Conservation (phyloP, 2,329 filamentous ascomycete genomes). For the Dothidotthia symphoricarpi region DNA sequence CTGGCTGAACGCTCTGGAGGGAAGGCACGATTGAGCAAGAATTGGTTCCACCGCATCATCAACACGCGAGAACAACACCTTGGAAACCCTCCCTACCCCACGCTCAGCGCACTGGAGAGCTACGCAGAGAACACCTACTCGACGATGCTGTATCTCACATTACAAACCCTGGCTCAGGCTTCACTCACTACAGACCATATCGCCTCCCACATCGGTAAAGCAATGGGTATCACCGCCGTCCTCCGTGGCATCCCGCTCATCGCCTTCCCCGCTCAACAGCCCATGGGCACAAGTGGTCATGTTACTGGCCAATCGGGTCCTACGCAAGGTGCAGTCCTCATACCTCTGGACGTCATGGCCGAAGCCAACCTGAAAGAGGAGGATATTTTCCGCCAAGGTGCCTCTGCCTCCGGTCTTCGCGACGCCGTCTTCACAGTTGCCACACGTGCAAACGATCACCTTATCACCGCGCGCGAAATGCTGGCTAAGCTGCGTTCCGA, state of each 20-base stretch:
- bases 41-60: slow-evolving; percentile 67
- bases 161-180: slow-evolving; percentile 74
- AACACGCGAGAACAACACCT: slow-evolving; percentile 79
- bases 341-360: slow-evolving; percentile 89
- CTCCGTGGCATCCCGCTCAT: slow-evolving; percentile 84
- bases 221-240: slow-evolving; percentile 80
- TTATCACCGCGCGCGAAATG: slow-evolving; percentile 94
- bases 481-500: slow-evolving; percentile 74
- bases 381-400: slow-evolving; percentile 78
- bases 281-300: slow-evolving; percentile 47
- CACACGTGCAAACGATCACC: slow-evolving; percentile 89
- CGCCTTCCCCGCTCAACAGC: slow-evolving; percentile 69
- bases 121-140: slow-evolving; percentile 96
- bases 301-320: slow-evolving; percentile 41
- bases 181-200: slow-evolving; percentile 88
- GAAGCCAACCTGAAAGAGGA: slow-evolving; percentile 79
- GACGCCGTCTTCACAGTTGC: slow-evolving; percentile 92
- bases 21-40: slow-evolving; percentile 53
- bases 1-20: slow-evolving; percentile 50
- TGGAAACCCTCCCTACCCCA: slow-evolving; percentile 77
- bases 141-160: slow-evolving; percentile 82
- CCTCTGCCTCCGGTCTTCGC: slow-evolving; percentile 73
- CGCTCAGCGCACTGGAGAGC: slow-evolving; percentile 70
- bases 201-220: slow-evolving; percentile 92
- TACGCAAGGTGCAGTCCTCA: slow-evolving; percentile 65